Conservation (phyloP, 768 basidiomycete species). For the Rubroboletus pulcherrimus region DNA sequence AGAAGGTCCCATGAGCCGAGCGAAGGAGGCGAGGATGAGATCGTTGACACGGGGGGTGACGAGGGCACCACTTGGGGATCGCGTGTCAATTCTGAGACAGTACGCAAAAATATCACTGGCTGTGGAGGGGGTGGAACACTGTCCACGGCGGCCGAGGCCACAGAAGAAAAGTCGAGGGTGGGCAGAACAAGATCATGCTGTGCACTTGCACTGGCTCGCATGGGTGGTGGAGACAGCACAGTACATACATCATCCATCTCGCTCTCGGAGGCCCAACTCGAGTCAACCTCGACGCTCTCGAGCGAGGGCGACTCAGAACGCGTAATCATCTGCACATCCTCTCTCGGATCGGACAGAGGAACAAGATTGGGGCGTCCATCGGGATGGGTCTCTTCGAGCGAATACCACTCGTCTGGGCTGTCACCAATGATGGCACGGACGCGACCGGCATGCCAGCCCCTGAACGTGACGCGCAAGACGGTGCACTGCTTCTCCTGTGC, state of each 20-base stretch:
- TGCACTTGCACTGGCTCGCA: slow-evolving; percentile 43
- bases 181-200: slow-evolving; percentile 72
- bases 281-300: slow-evolving; percentile 10
- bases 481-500: slow-evolving; percentile 53
- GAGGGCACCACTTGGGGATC: slow-evolving; percentile 5
- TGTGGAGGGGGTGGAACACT: slow-evolving; percentile 8
- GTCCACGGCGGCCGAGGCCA: slow-evolving; percentile 26
- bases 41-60: not conserved
- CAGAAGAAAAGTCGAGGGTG: slow-evolving; percentile 66
- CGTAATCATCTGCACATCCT: not conserved
- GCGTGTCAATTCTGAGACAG: slow-evolving; percentile 19
- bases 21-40: not conserved
- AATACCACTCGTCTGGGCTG: slow-evolving; percentile 72
- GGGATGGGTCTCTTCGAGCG: slow-evolving; percentile 52
- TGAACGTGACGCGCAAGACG: slow-evolving; percentile 63
- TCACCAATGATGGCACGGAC: slow-evolving; percentile 70
- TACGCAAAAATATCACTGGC: slow-evolving; percentile 19
- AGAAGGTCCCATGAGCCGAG: slow-evolving; percentile 20
- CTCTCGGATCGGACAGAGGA: not conserved
- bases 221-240: slow-evolving; percentile 6
- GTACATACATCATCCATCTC: slow-evolving; percentile 3
- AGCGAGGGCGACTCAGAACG: not conserved
- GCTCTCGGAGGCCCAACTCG: slow-evolving; percentile 3
- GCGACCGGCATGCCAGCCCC: slow-evolving; percentile 65
- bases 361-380: slow-evolving; percentile 7